phyloP scores from a whole-genome alignment of 805 yeast genomes.

The Zygoascus biomembranicola region DNA sequence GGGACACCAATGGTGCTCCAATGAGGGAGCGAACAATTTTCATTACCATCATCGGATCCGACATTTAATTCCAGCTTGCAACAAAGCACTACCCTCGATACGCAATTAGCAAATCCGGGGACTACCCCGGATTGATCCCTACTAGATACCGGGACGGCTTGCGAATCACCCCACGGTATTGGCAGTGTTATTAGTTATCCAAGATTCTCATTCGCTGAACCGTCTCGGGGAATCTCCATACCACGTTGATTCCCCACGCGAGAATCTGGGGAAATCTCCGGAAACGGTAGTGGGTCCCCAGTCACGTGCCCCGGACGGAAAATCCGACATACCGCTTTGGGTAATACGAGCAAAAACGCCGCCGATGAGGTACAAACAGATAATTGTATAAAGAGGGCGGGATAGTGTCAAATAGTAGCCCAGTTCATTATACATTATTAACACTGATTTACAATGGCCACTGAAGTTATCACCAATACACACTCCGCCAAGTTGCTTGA shows the following conservation, averaged over 20 bases:
- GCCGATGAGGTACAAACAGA: not conserved
- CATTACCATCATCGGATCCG: too few relatives aligned
- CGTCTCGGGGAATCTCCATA: not conserved
- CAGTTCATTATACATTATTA: too few relatives aligned
- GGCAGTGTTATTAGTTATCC: not conserved
- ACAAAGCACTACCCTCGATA: too few relatives aligned
- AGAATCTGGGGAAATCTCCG: not conserved
- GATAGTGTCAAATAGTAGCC: not conserved
- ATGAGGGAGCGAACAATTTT: too few relatives aligned
- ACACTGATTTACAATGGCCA: not conserved
- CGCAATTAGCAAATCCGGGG: not conserved
- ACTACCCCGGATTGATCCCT: not conserved
- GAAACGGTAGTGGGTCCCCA: not conserved
- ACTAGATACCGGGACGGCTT: not conserved
- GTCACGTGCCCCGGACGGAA: not conserved
- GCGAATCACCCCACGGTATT: not conserved
- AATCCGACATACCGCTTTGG: not conserved
- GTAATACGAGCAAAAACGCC: not conserved
- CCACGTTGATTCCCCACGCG: not conserved
- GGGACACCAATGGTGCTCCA: too few relatives aligned
- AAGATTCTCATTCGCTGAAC: not conserved
- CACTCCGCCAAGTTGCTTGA: slow-evolving; percentile 9
- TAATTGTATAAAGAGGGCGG: not conserved
- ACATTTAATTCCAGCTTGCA: too few relatives aligned
- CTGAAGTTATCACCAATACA: not conserved